A percentile compares a stretch with the other conserved stretches of the same genome.
These are phyloP conservation scores for Acorus calamus DNA, from an alignment of 106 monocot genomes.

Conservation along the genomic window DNA sequence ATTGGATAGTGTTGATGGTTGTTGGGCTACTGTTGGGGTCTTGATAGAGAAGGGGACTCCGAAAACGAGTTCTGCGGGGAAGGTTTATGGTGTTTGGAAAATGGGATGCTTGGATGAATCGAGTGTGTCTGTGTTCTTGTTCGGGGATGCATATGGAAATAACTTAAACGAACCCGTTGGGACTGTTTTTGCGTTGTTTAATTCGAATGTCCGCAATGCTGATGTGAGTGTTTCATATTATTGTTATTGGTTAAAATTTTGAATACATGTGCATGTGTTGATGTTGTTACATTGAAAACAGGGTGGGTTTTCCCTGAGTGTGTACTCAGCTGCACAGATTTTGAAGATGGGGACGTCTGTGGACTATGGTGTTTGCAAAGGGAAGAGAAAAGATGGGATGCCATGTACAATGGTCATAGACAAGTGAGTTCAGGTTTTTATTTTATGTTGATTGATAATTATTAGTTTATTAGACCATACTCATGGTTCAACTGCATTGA, in stretches of 20 bases:
- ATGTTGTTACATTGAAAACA: constrained; percentile 28
- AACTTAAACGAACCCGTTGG: constrained; percentile 46
- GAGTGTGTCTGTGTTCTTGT: constrained; percentile 72
- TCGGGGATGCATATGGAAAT: constrained; percentile 61
- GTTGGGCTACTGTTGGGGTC: constrained; percentile 87
- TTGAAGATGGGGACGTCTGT: constrained; percentile 67
- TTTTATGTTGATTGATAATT: neutral
- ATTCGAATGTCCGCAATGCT: constrained; percentile 53
- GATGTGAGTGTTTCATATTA: constrained; percentile 17
- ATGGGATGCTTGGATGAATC: constrained; percentile 65
- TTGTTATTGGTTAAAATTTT: too few species aligned
- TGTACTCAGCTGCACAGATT: constrained; percentile 59
- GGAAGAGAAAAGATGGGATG: constrained; percentile 84
- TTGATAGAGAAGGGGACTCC: constrained; percentile 59
- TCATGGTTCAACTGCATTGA: neutral
- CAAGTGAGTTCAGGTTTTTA: constrained; percentile 35
- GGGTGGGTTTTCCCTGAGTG: constrained; percentile 55
- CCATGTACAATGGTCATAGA: constrained; percentile 82
- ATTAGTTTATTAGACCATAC: neutral
- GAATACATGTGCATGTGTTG: too few species aligned
- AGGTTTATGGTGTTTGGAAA: constrained; percentile 69
- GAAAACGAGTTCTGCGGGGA: constrained; percentile 59
- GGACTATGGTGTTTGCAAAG: constrained; percentile 77
- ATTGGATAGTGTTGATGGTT: constrained; percentile 53
- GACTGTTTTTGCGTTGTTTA: constrained; percentile 71